Evolutionary conservation across 2,329 filamentous ascomycete species (phyloP).

Genomic region (Chaetomium sp.): DNA sequence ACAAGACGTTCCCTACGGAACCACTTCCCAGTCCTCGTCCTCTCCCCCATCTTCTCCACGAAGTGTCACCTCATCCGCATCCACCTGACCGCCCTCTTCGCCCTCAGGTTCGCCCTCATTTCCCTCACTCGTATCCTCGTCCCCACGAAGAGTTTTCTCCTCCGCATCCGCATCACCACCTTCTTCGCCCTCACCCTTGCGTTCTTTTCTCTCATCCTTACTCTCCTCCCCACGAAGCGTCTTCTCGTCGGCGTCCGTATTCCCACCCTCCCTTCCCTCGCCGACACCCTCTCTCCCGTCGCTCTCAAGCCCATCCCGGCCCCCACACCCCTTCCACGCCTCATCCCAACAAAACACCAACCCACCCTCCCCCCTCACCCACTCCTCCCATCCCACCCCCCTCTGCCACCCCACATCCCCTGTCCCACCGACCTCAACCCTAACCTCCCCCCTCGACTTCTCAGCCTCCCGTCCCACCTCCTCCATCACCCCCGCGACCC

Average conservation of each 20-base stretch:
- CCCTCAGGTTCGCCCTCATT: neutral
- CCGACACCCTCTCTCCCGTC: neutral
- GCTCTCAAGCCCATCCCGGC: neutral
- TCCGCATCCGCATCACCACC: neutral
- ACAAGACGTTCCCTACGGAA: slow-evolving; percentile 6
- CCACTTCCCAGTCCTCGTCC: slow-evolving; percentile 20
- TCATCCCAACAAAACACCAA: slow-evolving; percentile 22
- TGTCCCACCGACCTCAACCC: neutral
- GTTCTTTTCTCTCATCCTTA: neutral
- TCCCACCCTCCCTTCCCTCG: neutral
- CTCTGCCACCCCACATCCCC: neutral
- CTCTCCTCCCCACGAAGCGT: slow-evolving; percentile 7
- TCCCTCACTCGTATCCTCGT: neutral
- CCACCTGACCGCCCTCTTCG: neutral
- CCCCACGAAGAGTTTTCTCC: slow-evolving; percentile 15
- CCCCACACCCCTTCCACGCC: slow-evolving; percentile 4
- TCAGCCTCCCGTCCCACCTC: too few species aligned
- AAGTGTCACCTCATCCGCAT: slow-evolving; percentile 15
- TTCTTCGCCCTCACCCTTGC: neutral
- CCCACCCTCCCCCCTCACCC: slow-evolving; percentile 20
- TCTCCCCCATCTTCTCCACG: neutral
- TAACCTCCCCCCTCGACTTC: too few species aligned
- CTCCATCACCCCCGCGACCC: slow-evolving; percentile 5
- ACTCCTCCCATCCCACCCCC: slow-evolving; percentile 9
- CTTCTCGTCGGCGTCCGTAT: slow-evolving; percentile 8